Percentiles rank a stretch among this genome's conserved stretches.
phyloP scores from a whole-genome alignment of 1,139 yeast genomes.

The Scheffersomyces illinoinensis region DNA sequence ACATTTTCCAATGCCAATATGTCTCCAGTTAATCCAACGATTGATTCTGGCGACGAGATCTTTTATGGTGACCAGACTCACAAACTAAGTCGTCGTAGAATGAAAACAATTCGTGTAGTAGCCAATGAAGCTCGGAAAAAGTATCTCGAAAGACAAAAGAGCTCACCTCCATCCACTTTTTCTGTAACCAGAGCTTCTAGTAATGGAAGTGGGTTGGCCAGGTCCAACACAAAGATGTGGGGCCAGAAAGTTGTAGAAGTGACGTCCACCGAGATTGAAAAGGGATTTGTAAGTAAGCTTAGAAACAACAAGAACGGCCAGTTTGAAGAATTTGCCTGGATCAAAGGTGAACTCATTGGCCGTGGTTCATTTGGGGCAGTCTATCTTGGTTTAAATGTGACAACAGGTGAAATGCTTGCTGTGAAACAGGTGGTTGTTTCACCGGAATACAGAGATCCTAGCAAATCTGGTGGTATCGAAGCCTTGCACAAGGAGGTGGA shows the following conservation, averaged over 20 bases:
- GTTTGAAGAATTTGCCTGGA: slow-evolving; percentile 91
- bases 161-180: slow-evolving; percentile 61
- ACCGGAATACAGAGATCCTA: slow-evolving; percentile 31
- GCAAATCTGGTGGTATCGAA: slow-evolving; percentile 60
- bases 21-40: slow-evolving; percentile 34
- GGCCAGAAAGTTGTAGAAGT: slow-evolving; percentile 93
- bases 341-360: slow-evolving; percentile 95
- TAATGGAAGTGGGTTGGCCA: slow-evolving; percentile 40
- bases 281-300: slow-evolving; percentile 58
- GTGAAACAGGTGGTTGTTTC: slow-evolving; percentile 91
- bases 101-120: slow-evolving; percentile 88
- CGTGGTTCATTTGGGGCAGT: slow-evolving; percentile 98
- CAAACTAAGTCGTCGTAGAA: slow-evolving; percentile 44
- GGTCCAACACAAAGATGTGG: slow-evolving; percentile 96
- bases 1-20: slow-evolving; percentile 51
- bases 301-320: slow-evolving; percentile 63
- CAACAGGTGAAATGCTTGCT: slow-evolving; percentile 98
- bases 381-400: slow-evolving; percentile 86
- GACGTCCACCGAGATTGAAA: slow-evolving; percentile 67
- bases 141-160: slow-evolving; percentile 41
- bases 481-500: slow-evolving; percentile 91
- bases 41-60: slow-evolving; percentile 34
- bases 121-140: slow-evolving; percentile 82
- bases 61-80: slow-evolving; percentile 33
- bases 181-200: slow-evolving; percentile 42